These are phyloP conservation scores for Fusarium mangiferae DNA, from an alignment of 2,329 filamentous ascomycete genomes.

Conservation along the genomic window DNA sequence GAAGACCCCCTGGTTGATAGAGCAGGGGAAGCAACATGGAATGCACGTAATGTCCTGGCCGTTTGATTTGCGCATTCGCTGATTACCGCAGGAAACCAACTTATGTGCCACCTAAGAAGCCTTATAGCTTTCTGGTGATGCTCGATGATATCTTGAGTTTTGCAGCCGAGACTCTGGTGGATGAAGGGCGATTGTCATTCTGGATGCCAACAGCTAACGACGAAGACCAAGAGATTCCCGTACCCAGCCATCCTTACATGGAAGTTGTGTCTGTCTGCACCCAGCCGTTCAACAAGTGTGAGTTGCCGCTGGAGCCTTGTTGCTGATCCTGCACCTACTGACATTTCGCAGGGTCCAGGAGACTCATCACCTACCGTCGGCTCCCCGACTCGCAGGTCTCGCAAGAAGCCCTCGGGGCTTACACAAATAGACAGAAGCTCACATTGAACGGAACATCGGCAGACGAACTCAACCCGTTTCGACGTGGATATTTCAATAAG, in stretches of 20 bases:
- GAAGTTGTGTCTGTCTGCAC: constrained; percentile 80
- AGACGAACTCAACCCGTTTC: constrained; percentile 70
- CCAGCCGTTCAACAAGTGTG: constrained; percentile 91
- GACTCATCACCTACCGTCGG: constrained; percentile 86
- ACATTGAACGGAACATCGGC: constrained; percentile 59
- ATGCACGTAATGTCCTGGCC: constrained; percentile 61
- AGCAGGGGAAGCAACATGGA: constrained; percentile 76
- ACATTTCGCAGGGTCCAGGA: constrained; percentile 75
- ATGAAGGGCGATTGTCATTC: constrained; percentile 83
- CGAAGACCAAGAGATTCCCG: constrained; percentile 77
- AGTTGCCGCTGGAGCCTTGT: constrained; percentile 36
- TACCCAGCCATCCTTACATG: constrained; percentile 81
- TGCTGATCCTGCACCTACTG: background rate
- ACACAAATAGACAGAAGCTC: constrained; percentile 45
- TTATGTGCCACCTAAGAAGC: constrained; percentile 88
- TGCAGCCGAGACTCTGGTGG: constrained; percentile 78
- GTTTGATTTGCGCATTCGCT: constrained; percentile 1
- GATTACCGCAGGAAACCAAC: constrained; percentile 57
- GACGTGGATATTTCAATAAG: constrained; percentile 67
- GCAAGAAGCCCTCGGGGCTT: constrained; percentile 52
- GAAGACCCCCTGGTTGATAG: constrained; percentile 68
- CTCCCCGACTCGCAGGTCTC: constrained; percentile 69
- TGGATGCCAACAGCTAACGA: constrained; percentile 97
- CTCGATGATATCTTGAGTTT: constrained; percentile 90
- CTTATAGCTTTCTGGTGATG: constrained; percentile 92